A percentile compares a stretch with the other conserved stretches of the same genome.
Evolutionary conservation across 1,284 basidiomycete species (phyloP).

Genomic region (Vanrija sp.): DNA sequence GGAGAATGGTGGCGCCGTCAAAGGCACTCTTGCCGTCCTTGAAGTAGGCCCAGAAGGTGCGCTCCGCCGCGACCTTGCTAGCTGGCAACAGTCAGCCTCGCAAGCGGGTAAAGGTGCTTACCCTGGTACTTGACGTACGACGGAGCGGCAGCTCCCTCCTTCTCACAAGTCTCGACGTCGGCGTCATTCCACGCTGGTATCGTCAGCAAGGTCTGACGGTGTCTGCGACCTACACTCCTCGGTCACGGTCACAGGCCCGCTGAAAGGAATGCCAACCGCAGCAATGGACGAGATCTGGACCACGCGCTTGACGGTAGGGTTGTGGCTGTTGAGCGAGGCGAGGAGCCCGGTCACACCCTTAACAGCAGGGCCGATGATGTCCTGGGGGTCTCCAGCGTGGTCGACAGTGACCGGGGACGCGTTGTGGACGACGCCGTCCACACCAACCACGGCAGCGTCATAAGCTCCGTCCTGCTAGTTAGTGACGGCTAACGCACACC

Average conservation of each 20-base stretch:
- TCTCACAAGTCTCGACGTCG: not conserved
- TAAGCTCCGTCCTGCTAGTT: not conserved
- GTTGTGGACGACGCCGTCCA: not conserved
- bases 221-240: not conserved
- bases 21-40: constrained; percentile 52
- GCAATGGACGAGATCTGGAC: constrained; percentile 1
- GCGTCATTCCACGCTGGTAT: not conserved
- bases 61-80: constrained; percentile 64
- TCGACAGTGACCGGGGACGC: not conserved
- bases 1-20: constrained; percentile 58
- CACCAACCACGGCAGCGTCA: not conserved
- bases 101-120: no score
- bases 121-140: constrained; percentile 52
- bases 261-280: not conserved
- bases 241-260: not conserved
- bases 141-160: constrained; percentile 48
- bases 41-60: constrained; percentile 46
- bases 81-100: constrained; percentile 7
- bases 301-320: not conserved
- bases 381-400: not conserved
- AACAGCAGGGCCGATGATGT: not conserved
- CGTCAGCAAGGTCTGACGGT: no score
- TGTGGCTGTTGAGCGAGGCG: no score
- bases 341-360: not conserved
- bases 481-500: not conserved